Evolutionary conservation across 1,284 basidiomycete species (phyloP), one percentile per base, ranked within the genome.

Genomic region (Cerrena zonata): DNA sequence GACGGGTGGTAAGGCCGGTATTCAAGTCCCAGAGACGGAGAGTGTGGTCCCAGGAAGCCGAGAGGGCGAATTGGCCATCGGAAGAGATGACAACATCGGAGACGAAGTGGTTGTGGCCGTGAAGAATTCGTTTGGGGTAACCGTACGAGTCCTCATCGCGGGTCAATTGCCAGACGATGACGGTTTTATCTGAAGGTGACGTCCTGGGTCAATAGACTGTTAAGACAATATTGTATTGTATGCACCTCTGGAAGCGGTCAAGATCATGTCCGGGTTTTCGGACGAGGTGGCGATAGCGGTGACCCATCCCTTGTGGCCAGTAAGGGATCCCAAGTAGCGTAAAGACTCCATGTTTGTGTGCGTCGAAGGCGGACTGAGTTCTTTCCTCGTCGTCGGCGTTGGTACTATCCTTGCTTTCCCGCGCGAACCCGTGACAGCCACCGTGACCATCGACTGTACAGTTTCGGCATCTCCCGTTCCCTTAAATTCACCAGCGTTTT

Each of bases 51-150:
- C 96, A 99, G 48, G 95, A 99, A 46, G 96, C 90, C 56, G 96
- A 99, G 56, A 99, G 89, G 50, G 96, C 96, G 72, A 99, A 99
- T 78, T 99, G 95, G 68, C 95, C 95, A 72, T 99, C 95, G 58
- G 94, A 97, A 56, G 93, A 95, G 72, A 96, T 92, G 66, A 96
- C 94, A 62, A 99, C 91, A 73, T 99, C 96, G 49, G 96, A 99
- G 58, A 99, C 96, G 69, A 99, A 99, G 82, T 98, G 94, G 79
- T 98, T 98, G 83, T 99, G 96, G 60, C 96, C 96, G 72, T 93
- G 89, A 59, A 99, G 87, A 69, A 98, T 92, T 67, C 89, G 88
- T 80, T 98, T 99, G 59, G 94, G 93, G 79, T 87, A 94, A 52
- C 94, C 94, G 70, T 93, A 94, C 50, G 83, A 76, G 67, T 88